phyloP scores from a whole-genome alignment of 1,284 basidiomycete species.

The Ganoderma multipileum region DNA sequence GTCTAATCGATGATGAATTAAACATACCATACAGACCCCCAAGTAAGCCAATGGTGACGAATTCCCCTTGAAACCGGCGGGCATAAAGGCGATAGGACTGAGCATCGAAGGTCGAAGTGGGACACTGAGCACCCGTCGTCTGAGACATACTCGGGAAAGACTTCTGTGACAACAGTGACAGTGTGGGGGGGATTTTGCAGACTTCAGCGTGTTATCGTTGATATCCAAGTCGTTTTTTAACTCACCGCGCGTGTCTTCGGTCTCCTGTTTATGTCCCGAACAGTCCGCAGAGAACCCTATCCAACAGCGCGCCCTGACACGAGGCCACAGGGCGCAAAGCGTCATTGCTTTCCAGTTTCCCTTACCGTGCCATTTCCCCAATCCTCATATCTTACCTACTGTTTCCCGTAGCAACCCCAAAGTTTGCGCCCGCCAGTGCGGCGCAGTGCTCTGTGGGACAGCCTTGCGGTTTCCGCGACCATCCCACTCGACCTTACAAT shows the following conservation, averaged over 20 bases:
- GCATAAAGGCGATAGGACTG: neutral
- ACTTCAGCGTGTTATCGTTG: neutral
- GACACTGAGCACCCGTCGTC: neutral
- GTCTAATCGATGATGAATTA: neutral
- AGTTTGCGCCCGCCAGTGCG: neutral
- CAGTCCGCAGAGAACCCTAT: neutral
- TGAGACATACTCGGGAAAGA: neutral
- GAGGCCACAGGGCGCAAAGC: neutral
- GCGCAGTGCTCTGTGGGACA: neutral
- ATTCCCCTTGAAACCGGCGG: neutral
- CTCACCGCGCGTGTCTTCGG: neutral
- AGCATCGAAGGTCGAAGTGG: neutral
- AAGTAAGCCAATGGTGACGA: neutral
- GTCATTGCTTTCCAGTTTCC: no score
- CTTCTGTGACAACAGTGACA: neutral
- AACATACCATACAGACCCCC: neutral
- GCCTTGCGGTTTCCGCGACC: neutral
- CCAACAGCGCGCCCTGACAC: neutral
- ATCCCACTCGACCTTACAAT: neutral
- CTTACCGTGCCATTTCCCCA: no score
- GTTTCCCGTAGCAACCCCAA: neutral
- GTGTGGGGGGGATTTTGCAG: neutral
- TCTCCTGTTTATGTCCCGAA: neutral
- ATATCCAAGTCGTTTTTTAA: neutral
- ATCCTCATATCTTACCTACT: neutral